phyloP scores from a whole-genome alignment of 805 yeast genomes.

The Yamadazyma sp. region DNA sequence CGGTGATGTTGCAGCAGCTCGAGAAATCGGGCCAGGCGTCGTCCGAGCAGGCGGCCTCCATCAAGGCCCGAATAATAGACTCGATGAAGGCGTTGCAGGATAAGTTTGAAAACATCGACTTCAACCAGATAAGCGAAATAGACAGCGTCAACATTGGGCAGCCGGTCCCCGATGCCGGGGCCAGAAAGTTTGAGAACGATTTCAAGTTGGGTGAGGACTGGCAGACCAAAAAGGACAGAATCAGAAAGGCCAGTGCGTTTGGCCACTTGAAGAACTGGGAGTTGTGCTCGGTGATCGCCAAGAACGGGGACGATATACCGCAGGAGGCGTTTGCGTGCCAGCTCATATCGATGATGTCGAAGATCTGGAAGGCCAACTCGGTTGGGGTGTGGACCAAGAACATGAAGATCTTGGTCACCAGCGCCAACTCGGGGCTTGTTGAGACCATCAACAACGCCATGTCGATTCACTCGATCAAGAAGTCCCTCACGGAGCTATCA shows the following conservation, averaged over 20 bases:
- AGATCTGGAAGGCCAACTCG: constrained; percentile 71
- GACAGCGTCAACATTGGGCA: constrained; percentile 60
- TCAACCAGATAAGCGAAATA: constrained; percentile 45
- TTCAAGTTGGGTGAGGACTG: constrained; percentile 94
- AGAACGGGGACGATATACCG: constrained; percentile 92
- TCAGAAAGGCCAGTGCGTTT: constrained; percentile 70
- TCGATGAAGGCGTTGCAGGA: constrained; percentile 41
- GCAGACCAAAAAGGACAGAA: constrained; percentile 77
- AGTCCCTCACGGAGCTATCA: constrained; percentile 79
- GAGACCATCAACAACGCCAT: constrained; percentile 95
- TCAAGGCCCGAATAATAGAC: constrained; percentile 25
- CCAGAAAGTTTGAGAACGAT: constrained; percentile 88
- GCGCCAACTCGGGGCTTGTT: constrained; percentile 87
- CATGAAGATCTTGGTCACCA: constrained; percentile 90
- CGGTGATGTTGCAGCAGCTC: constrained; percentile 88
- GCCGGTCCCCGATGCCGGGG: constrained; percentile 66
- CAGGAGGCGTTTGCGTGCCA: constrained; percentile 99
- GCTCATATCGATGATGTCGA: constrained; percentile 80
- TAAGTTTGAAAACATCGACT: constrained; percentile 39
- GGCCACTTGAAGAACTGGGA: constrained; percentile 96
- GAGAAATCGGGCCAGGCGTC: constrained; percentile 69
- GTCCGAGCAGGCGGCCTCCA: constrained; percentile 36
- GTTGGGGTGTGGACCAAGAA: constrained; percentile 87
- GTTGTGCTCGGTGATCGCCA: constrained; percentile 89
- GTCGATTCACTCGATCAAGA: constrained; percentile 91